phyloP scores from a whole-genome alignment of 495 filamentous ascomycete species.

The Aspergillus ostianus region DNA sequence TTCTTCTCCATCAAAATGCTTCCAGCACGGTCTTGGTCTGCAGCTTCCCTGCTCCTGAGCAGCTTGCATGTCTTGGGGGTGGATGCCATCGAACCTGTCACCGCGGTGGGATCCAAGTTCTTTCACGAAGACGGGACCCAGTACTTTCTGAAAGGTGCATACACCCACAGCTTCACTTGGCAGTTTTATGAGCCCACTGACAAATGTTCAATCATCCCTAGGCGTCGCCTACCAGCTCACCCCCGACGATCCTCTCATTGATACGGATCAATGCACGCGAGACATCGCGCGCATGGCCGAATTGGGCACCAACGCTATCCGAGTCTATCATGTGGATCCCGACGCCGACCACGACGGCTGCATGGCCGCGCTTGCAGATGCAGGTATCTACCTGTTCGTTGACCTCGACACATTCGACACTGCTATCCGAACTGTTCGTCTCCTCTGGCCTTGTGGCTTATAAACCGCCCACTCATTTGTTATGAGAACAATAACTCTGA shows the following conservation, averaged over 20 bases:
- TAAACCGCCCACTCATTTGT: neutral
- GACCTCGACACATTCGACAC: constrained; percentile 85
- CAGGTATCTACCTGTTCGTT: constrained; percentile 77
- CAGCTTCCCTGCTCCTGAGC: constrained; percentile 29
- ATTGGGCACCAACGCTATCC: constrained; percentile 79
- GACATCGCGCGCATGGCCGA: constrained; percentile 78
- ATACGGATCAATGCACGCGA: constrained; percentile 72
- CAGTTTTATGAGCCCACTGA: neutral
- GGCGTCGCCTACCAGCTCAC: constrained; percentile 71
- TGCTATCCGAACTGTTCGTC: constrained; percentile 67
- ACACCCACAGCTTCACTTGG: neutral
- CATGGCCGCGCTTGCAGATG: constrained; percentile 65
- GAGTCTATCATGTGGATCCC: constrained; percentile 84
- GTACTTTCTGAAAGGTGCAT: constrained; percentile 76
- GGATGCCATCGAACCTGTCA: constrained; percentile 54
- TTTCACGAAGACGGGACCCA: constrained; percentile 74
- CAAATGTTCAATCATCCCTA: constrained; percentile 26
- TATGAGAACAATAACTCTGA: constrained; percentile 2
- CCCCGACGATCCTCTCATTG: constrained; percentile 69
- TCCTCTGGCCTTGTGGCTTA: too few species aligned
- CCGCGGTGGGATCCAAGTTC: constrained; percentile 77
- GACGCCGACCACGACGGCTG: constrained; percentile 68
- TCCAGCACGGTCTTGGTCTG: constrained; percentile 1
- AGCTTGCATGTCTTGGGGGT: constrained; percentile 27
- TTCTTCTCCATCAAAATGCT: neutral